Conservation (phyloP, 192 early-diverging fungal species). For the Obelidium mucronatum region DNA sequence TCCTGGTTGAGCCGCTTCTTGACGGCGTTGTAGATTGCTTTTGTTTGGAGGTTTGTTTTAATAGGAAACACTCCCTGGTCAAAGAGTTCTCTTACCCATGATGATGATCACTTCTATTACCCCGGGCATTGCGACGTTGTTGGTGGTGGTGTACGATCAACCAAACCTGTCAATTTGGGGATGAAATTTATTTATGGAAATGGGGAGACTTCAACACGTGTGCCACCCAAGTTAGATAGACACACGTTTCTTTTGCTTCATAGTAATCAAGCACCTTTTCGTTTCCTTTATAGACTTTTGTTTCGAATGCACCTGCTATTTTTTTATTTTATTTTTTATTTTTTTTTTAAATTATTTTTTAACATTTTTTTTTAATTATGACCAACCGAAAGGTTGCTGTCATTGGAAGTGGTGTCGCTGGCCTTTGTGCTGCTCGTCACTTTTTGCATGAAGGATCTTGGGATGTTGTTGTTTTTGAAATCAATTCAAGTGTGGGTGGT, state of each 20-base stretch:
- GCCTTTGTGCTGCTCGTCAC: constrained; percentile 1
- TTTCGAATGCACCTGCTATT: too few species aligned
- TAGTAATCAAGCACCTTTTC: too few species aligned
- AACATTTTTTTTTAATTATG: too few species aligned
- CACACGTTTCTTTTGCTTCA: too few species aligned
- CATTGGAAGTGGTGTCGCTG: constrained; percentile 4
- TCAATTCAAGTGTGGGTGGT: background rate
- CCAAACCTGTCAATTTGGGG: background rate
- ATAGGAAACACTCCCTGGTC: too few species aligned
- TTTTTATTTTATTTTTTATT: too few species aligned
- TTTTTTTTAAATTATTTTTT: too few species aligned
- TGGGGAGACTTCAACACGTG: background rate
- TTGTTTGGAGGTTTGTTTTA: background rate
- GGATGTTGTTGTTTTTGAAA: background rate
- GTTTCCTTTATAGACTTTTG: too few species aligned
- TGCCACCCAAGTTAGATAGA: background rate
- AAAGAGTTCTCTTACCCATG: constrained; percentile 6
- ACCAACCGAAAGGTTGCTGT: too few species aligned
- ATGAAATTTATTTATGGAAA: background rate
- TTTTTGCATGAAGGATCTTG: background rate
- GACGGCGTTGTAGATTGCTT: constrained; percentile 31
- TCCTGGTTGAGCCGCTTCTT: constrained; percentile 23
- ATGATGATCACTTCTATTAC: constrained; percentile 27
- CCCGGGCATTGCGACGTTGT: constrained; percentile 18
- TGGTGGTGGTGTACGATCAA: background rate